Conservation (phyloP, 352 stramenopile species). For the Blastocystis sp. region DNA sequence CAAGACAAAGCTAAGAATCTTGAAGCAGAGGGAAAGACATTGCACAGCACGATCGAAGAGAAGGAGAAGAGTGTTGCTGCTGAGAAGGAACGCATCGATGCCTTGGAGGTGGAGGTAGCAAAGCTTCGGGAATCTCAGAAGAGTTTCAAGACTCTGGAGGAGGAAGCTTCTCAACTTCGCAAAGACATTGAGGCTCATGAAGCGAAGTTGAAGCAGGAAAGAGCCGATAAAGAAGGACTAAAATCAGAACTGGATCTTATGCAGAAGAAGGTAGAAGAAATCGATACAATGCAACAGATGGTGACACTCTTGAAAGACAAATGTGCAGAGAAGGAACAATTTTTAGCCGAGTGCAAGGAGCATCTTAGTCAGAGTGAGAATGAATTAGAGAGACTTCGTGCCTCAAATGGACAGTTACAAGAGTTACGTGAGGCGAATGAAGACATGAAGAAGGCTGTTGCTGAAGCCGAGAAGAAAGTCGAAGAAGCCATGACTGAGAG, state of each 20-base stretch:
- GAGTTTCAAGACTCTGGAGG: background rate
- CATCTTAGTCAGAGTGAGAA: slow-evolving; percentile 71
- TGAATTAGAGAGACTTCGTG: slow-evolving; percentile 70
- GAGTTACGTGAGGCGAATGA: background rate
- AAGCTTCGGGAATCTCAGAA: slow-evolving; percentile 66
- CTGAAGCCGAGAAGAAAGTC: background rate
- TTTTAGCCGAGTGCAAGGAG: slow-evolving; percentile 71
- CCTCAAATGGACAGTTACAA: background rate
- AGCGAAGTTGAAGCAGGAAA: slow-evolving; percentile 33
- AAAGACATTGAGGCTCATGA: slow-evolving; percentile 37
- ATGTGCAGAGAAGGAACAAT: slow-evolving; percentile 74
- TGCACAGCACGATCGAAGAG: slow-evolving; percentile 14
- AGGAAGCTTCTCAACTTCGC: slow-evolving; percentile 4
- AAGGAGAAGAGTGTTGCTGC: slow-evolving; percentile 34
- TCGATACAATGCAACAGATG: slow-evolving; percentile 70
- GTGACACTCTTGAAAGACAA: slow-evolving; percentile 70
- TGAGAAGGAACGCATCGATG: slow-evolving; percentile 12
- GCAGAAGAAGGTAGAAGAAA: slow-evolving; percentile 63
- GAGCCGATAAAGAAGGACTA: slow-evolving; percentile 6
- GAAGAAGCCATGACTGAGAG: background rate
- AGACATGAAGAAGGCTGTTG: slow-evolving; percentile 27
- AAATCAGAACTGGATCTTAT: slow-evolving; percentile 13
- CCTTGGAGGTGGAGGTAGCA: slow-evolving; percentile 68
- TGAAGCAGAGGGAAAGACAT: background rate
- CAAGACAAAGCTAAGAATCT: slow-evolving; percentile 3